Evolutionary conservation across 371 early-diverging fungal species (phyloP).

Genomic region (Lichtheimia ramosa): DNA sequence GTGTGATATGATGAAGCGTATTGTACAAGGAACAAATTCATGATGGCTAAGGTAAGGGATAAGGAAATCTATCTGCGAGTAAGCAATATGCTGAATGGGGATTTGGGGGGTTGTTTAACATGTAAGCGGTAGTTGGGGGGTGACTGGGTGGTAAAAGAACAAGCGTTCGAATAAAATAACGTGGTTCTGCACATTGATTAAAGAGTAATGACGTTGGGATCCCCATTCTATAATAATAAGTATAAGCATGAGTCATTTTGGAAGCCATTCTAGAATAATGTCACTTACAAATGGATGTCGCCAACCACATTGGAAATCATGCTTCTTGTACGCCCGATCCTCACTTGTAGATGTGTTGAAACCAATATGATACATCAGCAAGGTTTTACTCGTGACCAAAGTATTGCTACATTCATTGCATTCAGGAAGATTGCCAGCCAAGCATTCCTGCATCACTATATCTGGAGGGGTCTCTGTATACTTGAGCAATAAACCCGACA

Average conservation of each 20-base stretch:
- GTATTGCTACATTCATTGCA: slow-evolving; percentile 40
- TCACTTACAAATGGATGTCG: slow-evolving; percentile 66
- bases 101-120: not conserved
- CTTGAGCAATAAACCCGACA: slow-evolving; percentile 42
- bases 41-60: too few species aligned
- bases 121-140: too few species aligned
- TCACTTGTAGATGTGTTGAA: slow-evolving; percentile 63
- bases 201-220: slow-evolving; percentile 25
- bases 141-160: too few species aligned
- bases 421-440: slow-evolving; percentile 50
- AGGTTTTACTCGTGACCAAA: slow-evolving; percentile 54
- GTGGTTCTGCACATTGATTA: slow-evolving; percentile 5
- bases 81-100: not conserved
- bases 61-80: not conserved
- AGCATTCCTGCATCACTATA: slow-evolving; percentile 57
- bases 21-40: too few species aligned
- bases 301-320: slow-evolving; percentile 69
- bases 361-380: slow-evolving; percentile 64
- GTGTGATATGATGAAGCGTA: too few species aligned
- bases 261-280: not conserved
- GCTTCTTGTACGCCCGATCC: slow-evolving; percentile 53
- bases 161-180: too few species aligned
- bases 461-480: slow-evolving; percentile 52
- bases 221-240: slow-evolving; percentile 20
- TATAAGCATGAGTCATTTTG: not conserved